Base-by-base conservation (phyloP, 2,329 filamentous ascomycete genomes). In the Colletotrichum lentis region DNA sequence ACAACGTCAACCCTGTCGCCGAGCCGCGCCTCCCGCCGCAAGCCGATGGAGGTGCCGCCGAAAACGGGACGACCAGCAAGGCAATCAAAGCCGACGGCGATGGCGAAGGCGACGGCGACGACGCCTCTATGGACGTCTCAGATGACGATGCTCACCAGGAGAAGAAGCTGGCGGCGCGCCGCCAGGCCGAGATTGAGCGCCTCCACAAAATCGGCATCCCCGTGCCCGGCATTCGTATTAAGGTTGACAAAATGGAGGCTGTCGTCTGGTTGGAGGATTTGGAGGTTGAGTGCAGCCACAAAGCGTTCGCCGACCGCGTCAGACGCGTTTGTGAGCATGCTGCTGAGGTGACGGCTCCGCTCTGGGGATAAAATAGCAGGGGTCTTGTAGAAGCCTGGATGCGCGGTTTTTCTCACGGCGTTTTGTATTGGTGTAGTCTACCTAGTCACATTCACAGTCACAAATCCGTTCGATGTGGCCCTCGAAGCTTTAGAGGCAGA, bases 261-360 rank as follows among this genome's bases (percentile, higher is more conserved):
- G 91, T 88, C 70, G 90, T 99, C 7, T 98, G 95, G 94, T 82
- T 99, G 46, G 96, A 98, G 83, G 89, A 92, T 72, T 80, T 98
- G 52, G 93, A 97, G 73, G 92, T 99, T 5, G 96, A 98, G 79
- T 96, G 93, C 77, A 82, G 82, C 62, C 93, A 93, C 71, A 88
- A 89, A 71, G 88, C 93, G 20, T 87, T 97, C 75, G 89, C 89
- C 54, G 95, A 97, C 77, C 85, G 96, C 67, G 92, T 99, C 5
- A 87, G 91, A 73, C 93, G 93, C 1, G 93, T 99, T 10, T 92
- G 97, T 12, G 95, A 98, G 78, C 86, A 94, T 72, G 94, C 92
- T 0, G 90, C 95, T 3, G 94, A 97, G 82, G 92, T 94, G 31
- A 92, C 94, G 16, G 91, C 92, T 54, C 91, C 91, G 53, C 83